A percentile compares a stretch with the other conserved stretches of the same genome.
Conservation (phyloP, 2,329 filamentous ascomycete genomes). For the Hypomyces perniciosus region DNA sequence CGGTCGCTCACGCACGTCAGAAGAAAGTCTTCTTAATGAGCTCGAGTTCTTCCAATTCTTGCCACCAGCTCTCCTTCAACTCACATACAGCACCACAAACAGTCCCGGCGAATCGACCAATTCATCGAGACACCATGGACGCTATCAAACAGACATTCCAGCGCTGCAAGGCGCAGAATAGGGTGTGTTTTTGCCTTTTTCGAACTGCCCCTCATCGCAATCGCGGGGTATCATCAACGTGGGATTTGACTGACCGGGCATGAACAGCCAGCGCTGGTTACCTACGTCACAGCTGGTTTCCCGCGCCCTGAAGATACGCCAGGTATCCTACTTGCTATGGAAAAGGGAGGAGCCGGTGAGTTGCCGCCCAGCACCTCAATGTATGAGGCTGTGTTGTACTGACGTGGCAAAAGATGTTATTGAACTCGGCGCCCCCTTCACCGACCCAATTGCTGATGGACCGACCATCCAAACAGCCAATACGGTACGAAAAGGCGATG, state of each 20-base stretch:
- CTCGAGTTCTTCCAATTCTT: neutral
- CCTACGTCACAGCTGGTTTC: slow-evolving; percentile 93
- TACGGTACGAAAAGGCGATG: slow-evolving; percentile 49
- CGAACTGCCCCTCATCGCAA: slow-evolving; percentile 21
- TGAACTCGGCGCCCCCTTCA: slow-evolving; percentile 93
- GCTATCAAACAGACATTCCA: slow-evolving; percentile 53
- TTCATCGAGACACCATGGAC: slow-evolving; percentile 40
- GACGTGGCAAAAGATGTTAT: slow-evolving; percentile 60
- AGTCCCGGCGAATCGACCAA: neutral
- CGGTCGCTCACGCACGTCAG: slow-evolving; percentile 1
- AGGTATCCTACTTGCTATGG: slow-evolving; percentile 79
- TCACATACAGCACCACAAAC: neutral
- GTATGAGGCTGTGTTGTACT: neutral
- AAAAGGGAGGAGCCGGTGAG: slow-evolving; percentile 84
- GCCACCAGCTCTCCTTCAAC: neutral
- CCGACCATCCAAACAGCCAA: slow-evolving; percentile 96
- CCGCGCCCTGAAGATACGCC: slow-evolving; percentile 77
- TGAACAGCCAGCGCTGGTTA: slow-evolving; percentile 72
- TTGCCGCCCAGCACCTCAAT: slow-evolving; percentile 2
- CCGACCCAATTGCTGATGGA: slow-evolving; percentile 95
- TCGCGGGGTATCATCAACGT: slow-evolving; percentile 2
- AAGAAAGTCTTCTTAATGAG: slow-evolving; percentile 2
- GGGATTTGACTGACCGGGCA: slow-evolving; percentile 17
- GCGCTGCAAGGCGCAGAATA: slow-evolving; percentile 53
- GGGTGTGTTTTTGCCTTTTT: slow-evolving; percentile 37